Conservation (phyloP, 2,329 filamentous ascomycete genomes). For the Amylocarpus encephaloides region DNA sequence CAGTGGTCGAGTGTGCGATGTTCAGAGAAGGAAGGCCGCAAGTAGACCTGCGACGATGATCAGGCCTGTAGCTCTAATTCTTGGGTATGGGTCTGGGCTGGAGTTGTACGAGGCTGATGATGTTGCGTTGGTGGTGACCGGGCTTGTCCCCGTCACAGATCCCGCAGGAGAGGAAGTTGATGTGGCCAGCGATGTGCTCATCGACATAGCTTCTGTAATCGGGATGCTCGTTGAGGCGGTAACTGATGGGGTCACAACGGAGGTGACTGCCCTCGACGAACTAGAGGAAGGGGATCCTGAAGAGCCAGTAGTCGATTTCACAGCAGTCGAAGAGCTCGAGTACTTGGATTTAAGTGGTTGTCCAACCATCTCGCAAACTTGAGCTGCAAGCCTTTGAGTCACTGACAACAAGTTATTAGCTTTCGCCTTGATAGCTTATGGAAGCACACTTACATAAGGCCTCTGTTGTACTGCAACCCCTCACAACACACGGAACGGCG, state of each 20-base stretch:
- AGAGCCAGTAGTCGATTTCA: background rate
- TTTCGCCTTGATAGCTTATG: background rate
- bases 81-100: constrained; percentile 8
- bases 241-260: background rate
- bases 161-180: background rate
- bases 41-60: constrained; percentile 17
- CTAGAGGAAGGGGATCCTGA: background rate
- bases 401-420: background rate
- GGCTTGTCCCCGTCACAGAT: background rate
- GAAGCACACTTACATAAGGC: constrained; percentile 20
- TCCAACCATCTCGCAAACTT: background rate
- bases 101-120: constrained; percentile 2
- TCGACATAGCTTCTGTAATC: background rate
- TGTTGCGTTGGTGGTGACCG: background rate
- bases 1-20: background rate
- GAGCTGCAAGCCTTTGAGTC: background rate
- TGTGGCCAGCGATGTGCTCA: background rate
- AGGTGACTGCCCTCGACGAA: background rate
- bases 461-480: constrained; percentile 16
- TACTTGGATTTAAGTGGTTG: background rate
- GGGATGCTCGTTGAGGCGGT: background rate
- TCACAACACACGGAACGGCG: constrained; percentile 22
- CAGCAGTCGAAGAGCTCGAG: background rate
- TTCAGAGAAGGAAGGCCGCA: constrained; percentile 21
- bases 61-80: constrained; percentile 6